These are phyloP conservation scores for Macaranga tanarius DNA, from an alignment of 441 rosid genomes.

Conservation along the genomic window DNA sequence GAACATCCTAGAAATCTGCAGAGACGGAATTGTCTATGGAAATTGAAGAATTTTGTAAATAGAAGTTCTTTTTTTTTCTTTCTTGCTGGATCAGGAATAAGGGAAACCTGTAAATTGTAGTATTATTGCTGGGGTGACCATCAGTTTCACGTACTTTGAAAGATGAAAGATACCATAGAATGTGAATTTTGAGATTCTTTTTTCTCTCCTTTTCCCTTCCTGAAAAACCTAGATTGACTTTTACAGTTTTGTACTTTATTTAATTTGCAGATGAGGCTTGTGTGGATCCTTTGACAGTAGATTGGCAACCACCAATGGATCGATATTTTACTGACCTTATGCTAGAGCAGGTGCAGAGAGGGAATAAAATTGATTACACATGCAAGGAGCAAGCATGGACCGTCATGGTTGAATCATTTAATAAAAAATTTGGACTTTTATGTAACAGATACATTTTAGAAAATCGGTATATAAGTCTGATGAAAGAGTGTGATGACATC, in stretches of 20 bases:
- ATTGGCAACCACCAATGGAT: slow-evolving; percentile 72
- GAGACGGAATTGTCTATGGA: not conserved
- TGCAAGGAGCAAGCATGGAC: slow-evolving; percentile 67
- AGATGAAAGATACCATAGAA: not conserved
- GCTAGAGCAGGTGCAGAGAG: slow-evolving; percentile 48
- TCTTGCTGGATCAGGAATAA: not conserved
- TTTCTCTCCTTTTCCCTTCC: not conserved
- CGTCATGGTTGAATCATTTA: slow-evolving; percentile 54
- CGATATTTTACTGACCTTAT: slow-evolving; percentile 54
- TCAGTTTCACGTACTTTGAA: not conserved
- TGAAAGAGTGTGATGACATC: slow-evolving; percentile 65
- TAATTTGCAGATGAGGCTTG: slow-evolving; percentile 32
- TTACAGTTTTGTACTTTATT: not conserved
- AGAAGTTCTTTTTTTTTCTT: not conserved
- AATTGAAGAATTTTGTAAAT: not conserved
- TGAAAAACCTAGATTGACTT: not conserved
- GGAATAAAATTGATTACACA: slow-evolving; percentile 45
- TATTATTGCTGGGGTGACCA: not conserved
- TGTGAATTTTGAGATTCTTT: not conserved
- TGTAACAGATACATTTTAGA: slow-evolving; percentile 53
- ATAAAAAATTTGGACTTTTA: slow-evolving; percentile 47
- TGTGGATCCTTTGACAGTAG: slow-evolving; percentile 36
- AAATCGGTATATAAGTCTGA: slow-evolving; percentile 50
- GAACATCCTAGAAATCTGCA: not conserved
- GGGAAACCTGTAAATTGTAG: not conserved